Evolutionary conservation across 2,329 filamentous ascomycete species (phyloP).

Genomic region (Microcyclosporella mali): DNA sequence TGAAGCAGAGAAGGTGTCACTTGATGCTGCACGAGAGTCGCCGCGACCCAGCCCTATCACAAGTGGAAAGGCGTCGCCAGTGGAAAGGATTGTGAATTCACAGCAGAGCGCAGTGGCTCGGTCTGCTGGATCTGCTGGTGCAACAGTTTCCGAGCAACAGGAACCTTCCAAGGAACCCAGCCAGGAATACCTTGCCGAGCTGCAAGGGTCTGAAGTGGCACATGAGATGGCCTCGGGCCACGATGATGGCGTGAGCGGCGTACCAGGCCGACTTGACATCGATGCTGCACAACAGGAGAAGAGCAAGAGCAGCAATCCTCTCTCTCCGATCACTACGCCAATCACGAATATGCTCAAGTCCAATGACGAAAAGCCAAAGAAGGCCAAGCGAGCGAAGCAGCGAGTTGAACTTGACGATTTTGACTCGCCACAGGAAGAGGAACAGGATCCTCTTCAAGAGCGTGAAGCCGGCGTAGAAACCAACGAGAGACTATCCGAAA

Average conservation of each 20-base stretch:
- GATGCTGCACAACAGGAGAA: conserved; percentile 11
- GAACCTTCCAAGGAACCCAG: background rate
- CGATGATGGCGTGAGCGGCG: conserved; percentile 29
- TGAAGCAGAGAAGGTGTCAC: conserved; percentile 28
- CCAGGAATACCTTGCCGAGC: conserved; percentile 30
- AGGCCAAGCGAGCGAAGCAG: conserved; percentile 54
- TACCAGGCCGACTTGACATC: conserved; percentile 4
- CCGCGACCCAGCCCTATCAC: conserved; percentile 16
- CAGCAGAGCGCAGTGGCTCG: conserved; percentile 10
- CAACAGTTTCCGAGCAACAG: background rate
- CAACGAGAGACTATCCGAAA: conserved; percentile 55
- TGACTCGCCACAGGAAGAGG: conserved; percentile 49
- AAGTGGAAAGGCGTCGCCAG: conserved; percentile 20
- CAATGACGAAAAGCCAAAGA: conserved; percentile 45
- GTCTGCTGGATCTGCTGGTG: conserved; percentile 13
- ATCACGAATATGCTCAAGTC: conserved; percentile 38
- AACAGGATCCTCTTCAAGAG: conserved; percentile 25
- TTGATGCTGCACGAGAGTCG: conserved; percentile 23
- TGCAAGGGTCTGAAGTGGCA: conserved; percentile 33
- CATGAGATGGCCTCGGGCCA: conserved; percentile 39
- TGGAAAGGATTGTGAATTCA: conserved; percentile 13
- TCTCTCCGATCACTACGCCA: conserved; percentile 31
- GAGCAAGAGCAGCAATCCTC: conserved; percentile 17
- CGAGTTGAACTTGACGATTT: conserved; percentile 66
- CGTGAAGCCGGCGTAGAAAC: conserved; percentile 18